Evolutionary conservation across 192 early-diverging fungal species (phyloP).

Genomic region (Coemansia umbellata): DNA sequence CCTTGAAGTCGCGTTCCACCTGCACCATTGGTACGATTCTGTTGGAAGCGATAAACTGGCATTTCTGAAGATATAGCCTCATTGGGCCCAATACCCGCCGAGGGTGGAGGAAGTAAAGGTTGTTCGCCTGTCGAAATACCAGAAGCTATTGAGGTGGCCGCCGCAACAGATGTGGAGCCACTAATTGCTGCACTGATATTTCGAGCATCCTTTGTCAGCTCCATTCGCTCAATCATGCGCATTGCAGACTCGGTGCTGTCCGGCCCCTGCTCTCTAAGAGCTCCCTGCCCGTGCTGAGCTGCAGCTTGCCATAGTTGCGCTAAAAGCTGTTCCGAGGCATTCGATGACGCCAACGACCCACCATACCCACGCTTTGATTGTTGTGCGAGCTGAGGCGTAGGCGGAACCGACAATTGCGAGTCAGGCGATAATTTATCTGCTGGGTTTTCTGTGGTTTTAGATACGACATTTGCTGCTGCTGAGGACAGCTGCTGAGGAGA

Average conservation of each 20-base stretch:
- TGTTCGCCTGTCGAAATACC: too few relatives aligned
- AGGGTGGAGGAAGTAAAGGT: too few relatives aligned
- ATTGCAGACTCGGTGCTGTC: slow-evolving; percentile 2
- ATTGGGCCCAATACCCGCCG: too few relatives aligned
- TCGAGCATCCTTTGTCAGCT: slow-evolving; percentile 1
- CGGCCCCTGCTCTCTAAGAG: neutral
- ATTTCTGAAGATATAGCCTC: neutral
- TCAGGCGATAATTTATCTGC: too few relatives aligned
- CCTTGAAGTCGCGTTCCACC: slow-evolving; percentile 6
- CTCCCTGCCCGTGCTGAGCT: neutral
- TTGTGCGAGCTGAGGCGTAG: slow-evolving; percentile 14
- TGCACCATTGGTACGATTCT: neutral
- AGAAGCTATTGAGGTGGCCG: too few relatives aligned
- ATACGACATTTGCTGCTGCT: too few relatives aligned
- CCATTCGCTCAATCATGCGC: slow-evolving; percentile 4
- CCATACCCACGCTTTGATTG: neutral
- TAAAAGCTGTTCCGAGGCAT: slow-evolving; percentile 1
- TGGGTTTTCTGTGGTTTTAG: too few relatives aligned
- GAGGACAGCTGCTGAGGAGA: neutral
- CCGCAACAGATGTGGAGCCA: neutral
- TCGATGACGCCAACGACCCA: neutral
- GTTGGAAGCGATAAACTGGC: neutral
- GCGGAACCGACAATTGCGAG: slow-evolving; percentile 13
- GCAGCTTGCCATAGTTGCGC: neutral
- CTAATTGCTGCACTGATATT: neutral